phyloP scores from a whole-genome alignment of 2,329 filamentous ascomycete species.

The Ceratocystis eucalypticola region DNA sequence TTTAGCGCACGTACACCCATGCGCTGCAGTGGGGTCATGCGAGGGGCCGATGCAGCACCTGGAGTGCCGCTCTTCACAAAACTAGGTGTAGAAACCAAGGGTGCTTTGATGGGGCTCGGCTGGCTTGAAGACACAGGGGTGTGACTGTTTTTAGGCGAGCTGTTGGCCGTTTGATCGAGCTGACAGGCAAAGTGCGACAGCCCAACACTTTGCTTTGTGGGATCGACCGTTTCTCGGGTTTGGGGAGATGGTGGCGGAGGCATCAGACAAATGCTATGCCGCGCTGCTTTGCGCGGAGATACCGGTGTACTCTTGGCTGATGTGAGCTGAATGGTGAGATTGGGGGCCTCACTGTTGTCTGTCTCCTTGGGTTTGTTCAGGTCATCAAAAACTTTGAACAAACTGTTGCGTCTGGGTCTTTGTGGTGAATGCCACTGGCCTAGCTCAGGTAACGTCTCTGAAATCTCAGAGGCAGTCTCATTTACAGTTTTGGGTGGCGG shows the following conservation, averaged over 20 bases:
- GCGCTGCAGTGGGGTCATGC: constrained; percentile 40
- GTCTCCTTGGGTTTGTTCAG: constrained; percentile 1
- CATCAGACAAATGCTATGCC: constrained; percentile 16
- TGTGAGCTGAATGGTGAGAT: background rate
- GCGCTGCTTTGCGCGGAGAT: constrained; percentile 9
- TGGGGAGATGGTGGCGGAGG: background rate
- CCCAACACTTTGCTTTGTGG: background rate
- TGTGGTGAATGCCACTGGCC: constrained; percentile 33
- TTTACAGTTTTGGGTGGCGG: background rate
- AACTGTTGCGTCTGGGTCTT: constrained; percentile 26
- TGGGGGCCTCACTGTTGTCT: background rate
- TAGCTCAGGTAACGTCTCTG: constrained; percentile 38
- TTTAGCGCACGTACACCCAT: constrained; percentile 35
- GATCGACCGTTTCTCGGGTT: background rate
- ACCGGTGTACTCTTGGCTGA: background rate
- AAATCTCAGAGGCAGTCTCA: constrained; percentile 35
- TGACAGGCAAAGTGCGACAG: constrained; percentile 6
- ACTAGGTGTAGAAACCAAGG: constrained; percentile 7
- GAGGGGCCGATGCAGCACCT: constrained; percentile 26
- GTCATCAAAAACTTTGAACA: constrained; percentile 36
- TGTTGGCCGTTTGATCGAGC: background rate
- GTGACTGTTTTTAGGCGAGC: background rate
- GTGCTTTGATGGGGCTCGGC: background rate
- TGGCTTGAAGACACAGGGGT: background rate
- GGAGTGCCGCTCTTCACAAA: constrained; percentile 24